Evolutionary conservation across 2,329 filamentous ascomycete species (phyloP).

Genomic region (Calycina herbarum): DNA sequence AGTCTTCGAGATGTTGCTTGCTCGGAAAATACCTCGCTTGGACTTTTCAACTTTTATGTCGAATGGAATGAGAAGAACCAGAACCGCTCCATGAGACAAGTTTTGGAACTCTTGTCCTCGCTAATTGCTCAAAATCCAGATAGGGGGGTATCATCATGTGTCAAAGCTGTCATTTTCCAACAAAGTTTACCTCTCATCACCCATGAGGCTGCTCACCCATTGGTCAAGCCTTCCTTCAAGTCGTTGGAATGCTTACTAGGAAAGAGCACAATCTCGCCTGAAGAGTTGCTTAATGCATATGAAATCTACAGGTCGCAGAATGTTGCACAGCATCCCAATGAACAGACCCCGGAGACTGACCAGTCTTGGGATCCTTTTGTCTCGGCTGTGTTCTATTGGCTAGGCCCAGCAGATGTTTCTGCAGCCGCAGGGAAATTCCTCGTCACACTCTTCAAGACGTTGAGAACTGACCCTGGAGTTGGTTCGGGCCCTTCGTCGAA

Average conservation of each 20-base stretch:
- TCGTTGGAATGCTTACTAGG: constrained; percentile 64
- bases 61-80: constrained; percentile 68
- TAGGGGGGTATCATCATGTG: constrained; percentile 41
- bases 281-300: constrained; percentile 27
- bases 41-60: constrained; percentile 62
- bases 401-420: constrained; percentile 57
- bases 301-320: not conserved
- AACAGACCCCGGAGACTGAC: not conserved
- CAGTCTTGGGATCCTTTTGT: constrained; percentile 52
- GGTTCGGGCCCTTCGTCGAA: constrained; percentile 40
- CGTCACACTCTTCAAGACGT: constrained; percentile 54
- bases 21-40: constrained; percentile 47
- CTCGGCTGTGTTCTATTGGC: constrained; percentile 53
- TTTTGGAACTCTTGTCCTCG: constrained; percentile 57
- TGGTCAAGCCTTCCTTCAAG: constrained; percentile 70
- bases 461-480: constrained; percentile 37
- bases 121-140: constrained; percentile 53
- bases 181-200: constrained; percentile 60
- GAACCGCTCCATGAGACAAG: constrained; percentile 62
- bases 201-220: constrained; percentile 59
- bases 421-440: constrained; percentile 62
- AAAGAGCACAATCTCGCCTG: constrained; percentile 54
- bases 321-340: not conserved
- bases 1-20: constrained; percentile 52
- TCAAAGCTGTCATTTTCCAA: constrained; percentile 49